Evolutionary conservation across 805 yeast genomes (phyloP).

Genomic region (Kluyveromyces dobzhanskii): DNA sequence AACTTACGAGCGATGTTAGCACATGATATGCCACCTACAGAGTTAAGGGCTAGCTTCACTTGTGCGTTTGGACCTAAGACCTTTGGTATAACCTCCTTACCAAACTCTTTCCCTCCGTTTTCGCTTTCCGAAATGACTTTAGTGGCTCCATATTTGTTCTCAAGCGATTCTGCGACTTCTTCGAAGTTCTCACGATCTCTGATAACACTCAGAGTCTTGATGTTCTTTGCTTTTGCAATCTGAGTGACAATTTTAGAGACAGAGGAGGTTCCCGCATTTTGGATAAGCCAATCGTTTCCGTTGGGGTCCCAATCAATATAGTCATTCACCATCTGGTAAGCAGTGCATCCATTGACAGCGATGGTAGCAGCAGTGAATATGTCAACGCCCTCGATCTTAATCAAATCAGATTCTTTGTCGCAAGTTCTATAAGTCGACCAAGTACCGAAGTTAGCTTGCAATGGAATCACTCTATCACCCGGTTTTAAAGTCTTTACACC

Average conservation of each 20-base stretch:
- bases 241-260: slow-evolving; percentile 92
- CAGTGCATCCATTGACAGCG: slow-evolving; percentile 88
- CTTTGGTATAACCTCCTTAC: slow-evolving; percentile 41
- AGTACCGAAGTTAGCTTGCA: slow-evolving; percentile 74
- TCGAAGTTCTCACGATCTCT: slow-evolving; percentile 78
- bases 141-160: slow-evolving; percentile 65
- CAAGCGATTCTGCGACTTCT: slow-evolving; percentile 47
- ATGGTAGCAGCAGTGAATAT: slow-evolving; percentile 77
- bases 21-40: slow-evolving; percentile 87
- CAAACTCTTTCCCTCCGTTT: slow-evolving; percentile 60
- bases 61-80: slow-evolving; percentile 36
- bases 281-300: slow-evolving; percentile 75
- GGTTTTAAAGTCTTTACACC: slow-evolving; percentile 37
- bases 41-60: slow-evolving; percentile 76
- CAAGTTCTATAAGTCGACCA: slow-evolving; percentile 77
- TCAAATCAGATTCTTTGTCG: slow-evolving; percentile 43
- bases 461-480: slow-evolving; percentile 89
- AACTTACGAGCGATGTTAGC: slow-evolving; percentile 79
- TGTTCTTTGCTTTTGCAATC: slow-evolving; percentile 67
- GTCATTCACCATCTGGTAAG: slow-evolving; percentile 76
- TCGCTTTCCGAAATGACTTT: slow-evolving; percentile 83
- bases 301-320: slow-evolving; percentile 32
- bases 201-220: slow-evolving; percentile 79
- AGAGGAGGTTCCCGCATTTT: slow-evolving; percentile 94
- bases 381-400: slow-evolving; percentile 42